These are phyloP conservation scores for Xanthoparmelia taractica DNA, from an alignment of 495 filamentous ascomycete species.

Conservation along the genomic window DNA sequence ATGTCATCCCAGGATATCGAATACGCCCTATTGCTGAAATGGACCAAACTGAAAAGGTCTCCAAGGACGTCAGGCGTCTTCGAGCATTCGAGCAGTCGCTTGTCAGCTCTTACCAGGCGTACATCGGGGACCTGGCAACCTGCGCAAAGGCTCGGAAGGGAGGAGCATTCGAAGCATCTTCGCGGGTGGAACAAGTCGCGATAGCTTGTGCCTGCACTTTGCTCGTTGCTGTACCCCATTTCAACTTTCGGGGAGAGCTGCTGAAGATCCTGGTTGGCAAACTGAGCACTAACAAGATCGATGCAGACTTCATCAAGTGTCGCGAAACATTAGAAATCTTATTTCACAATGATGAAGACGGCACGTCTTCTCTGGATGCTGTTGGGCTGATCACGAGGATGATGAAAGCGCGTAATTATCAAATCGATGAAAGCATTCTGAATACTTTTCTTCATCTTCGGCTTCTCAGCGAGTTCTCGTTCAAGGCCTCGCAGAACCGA, in stretches of 20 bases:
- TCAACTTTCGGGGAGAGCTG: slow-evolving; percentile 87
- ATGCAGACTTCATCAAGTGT: slow-evolving; percentile 71
- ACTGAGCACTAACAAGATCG: slow-evolving; percentile 57
- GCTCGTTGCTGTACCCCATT: slow-evolving; percentile 76
- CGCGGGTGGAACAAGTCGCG: slow-evolving; percentile 57
- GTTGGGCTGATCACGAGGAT: slow-evolving; percentile 81
- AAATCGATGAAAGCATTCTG: slow-evolving; percentile 72
- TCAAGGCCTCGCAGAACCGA: slow-evolving; percentile 67
- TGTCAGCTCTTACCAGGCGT: slow-evolving; percentile 70
- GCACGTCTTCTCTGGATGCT: slow-evolving; percentile 76
- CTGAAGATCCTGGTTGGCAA: slow-evolving; percentile 80
- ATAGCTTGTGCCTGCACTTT: slow-evolving; percentile 78
- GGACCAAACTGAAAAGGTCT: slow-evolving; percentile 65
- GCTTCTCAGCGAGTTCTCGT: slow-evolving; percentile 74
- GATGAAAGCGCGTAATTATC: slow-evolving; percentile 80
- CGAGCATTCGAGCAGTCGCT: slow-evolving; percentile 78
- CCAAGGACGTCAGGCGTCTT: slow-evolving; percentile 80
- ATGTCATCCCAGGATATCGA: slow-evolving; percentile 90
- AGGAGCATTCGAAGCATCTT: slow-evolving; percentile 28
- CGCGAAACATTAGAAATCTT: slow-evolving; percentile 69
- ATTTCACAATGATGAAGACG: slow-evolving; percentile 83
- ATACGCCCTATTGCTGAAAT: slow-evolving; percentile 76
- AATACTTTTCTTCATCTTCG: slow-evolving; percentile 89
- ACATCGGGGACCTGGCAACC: slow-evolving; percentile 62
- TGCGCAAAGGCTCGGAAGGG: slow-evolving; percentile 47